Percentiles rank a stretch among this genome's conserved stretches.
Conservation (phyloP, 2,329 filamentous ascomycete species). For the Sporothrix pseudoabietina region DNA sequence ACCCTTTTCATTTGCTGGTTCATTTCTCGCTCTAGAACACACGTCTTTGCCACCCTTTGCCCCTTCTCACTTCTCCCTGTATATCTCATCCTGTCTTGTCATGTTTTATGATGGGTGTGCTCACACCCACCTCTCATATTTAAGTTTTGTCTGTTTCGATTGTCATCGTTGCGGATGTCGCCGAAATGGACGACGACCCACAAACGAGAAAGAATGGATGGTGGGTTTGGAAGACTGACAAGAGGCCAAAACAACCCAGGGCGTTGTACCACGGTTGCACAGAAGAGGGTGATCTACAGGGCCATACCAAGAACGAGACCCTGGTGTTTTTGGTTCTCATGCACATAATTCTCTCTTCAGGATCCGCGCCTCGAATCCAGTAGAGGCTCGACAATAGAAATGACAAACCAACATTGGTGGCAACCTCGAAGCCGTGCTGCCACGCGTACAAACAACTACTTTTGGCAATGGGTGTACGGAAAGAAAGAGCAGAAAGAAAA, state of each 20-base stretch:
- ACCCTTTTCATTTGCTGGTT: neutral
- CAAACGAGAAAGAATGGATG: neutral
- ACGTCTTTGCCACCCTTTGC: neutral
- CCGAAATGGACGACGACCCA: neutral
- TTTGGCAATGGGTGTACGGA: neutral
- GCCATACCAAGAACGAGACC: neutral
- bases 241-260: neutral
- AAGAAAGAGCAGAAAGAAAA: neutral
- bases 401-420: neutral
- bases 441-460: neutral
- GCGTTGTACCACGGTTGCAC: constrained; percentile 18
- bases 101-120: neutral
- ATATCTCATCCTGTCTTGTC: neutral
- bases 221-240: neutral
- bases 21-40: neutral
- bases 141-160: neutral
- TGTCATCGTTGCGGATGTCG: neutral
- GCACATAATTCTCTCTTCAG: neutral
- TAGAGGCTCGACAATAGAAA: neutral
- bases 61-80: neutral
- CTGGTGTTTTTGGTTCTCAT: neutral
- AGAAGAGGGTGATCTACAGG: constrained; percentile 5
- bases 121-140: neutral
- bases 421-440: neutral
- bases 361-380: neutral